Conservation (phyloP, 2,329 filamentous ascomycete genomes). For the Akanthomyces uredinophilus region DNA sequence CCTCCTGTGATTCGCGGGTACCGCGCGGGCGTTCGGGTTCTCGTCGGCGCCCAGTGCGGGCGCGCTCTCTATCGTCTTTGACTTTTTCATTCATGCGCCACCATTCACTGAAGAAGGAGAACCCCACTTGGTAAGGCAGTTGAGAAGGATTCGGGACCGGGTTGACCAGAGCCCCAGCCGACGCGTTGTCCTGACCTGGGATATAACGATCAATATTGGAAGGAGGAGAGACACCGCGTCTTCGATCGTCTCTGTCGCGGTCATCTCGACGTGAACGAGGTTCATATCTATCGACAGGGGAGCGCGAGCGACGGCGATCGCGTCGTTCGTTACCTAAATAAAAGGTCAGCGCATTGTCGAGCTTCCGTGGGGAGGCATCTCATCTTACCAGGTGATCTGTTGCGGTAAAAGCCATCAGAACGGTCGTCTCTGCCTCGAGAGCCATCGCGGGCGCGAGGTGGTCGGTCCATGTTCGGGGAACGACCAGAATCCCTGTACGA, state of each 20-base stretch:
- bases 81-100: conserved; percentile 78
- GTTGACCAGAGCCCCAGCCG: conserved; percentile 49
- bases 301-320: conserved; percentile 62
- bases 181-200: conserved; percentile 59
- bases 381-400: conserved; percentile 65
- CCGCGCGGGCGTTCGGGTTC: conserved; percentile 59
- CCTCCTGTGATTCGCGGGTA: conserved; percentile 62
- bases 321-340: conserved; percentile 51
- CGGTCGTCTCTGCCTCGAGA: conserved; percentile 47
- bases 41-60: conserved; percentile 62
- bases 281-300: conserved; percentile 72
- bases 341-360: neutral
- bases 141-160: conserved; percentile 67
- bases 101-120: conserved; percentile 83
- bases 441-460: conserved; percentile 50
- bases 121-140: conserved; percentile 74
- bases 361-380: conserved; percentile 23
- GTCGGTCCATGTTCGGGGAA: conserved; percentile 46
- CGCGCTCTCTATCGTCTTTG: conserved; percentile 73
- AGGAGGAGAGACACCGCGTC: conserved; percentile 56
- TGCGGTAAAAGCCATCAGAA: conserved; percentile 58
- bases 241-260: conserved; percentile 55
- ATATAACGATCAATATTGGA: conserved; percentile 82
- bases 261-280: conserved; percentile 67
- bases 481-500: conserved; percentile 47